Base-by-base conservation (phyloP, 2,329 filamentous ascomycete genomes). In the Alternaria ventricosa region DNA sequence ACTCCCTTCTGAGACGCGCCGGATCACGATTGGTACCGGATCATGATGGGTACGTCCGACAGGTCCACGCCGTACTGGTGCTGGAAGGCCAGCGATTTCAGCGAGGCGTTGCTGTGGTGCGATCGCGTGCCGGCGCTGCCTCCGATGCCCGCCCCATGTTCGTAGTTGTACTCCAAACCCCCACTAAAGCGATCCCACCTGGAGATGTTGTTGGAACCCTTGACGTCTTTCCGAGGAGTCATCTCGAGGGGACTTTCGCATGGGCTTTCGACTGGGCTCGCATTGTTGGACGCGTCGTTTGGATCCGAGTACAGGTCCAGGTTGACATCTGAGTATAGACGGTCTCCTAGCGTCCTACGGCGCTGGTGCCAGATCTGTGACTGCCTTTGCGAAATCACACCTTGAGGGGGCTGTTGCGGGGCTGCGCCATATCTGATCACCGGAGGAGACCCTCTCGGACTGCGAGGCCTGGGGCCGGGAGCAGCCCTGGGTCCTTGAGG, bases 111-210 rank as follows among this genome's bases (percentile, higher is more conserved):
- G 44, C 71, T 78, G 63, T 79, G 72, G 55, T 72, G 62, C 46
- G 72, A 67, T 41, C 79, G 69, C 12, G 76, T 79, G 10, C 79
- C 78, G 41, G 75, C 77, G 68, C 77, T 79, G 58, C 78, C 79
- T 60, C 78, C 73, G 13, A 81, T 65, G 6, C 76, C 76, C 20
- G 69, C 70, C 22, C 71, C 75, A 50, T 66, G 73, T 57, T 79
- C 77, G 64, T 80, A 80, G 25, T 75, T 75, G 60, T 77, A 78
- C 9, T 69, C 69, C 41, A 78, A 66, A 10, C 80, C 79, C 50
- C 80, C 79, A 55, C 75, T 73, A 65, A 78, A 81, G 4, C 79
- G 78, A 54, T 75, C 79, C 58, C 66, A 70, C 46, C 47, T 55
- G 6, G 65, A 41, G 47, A 60, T 47, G 10, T 57, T 59, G 22